Conservation (phyloP, 2,329 filamentous ascomycete genomes). For the Incumbomyces delicatus region DNA sequence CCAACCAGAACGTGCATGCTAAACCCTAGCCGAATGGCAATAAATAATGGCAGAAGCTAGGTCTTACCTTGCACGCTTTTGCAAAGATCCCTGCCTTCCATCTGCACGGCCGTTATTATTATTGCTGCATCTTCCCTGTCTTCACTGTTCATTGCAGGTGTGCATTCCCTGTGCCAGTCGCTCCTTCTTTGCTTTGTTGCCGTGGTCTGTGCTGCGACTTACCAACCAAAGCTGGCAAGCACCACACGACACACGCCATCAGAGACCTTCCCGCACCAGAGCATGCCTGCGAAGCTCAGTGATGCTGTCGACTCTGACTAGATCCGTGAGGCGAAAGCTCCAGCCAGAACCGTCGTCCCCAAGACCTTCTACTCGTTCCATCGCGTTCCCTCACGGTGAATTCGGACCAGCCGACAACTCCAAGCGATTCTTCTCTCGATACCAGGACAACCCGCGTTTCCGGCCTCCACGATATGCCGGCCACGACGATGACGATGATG, state of each 20-base stretch:
- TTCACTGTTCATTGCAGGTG: background rate
- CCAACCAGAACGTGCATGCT: background rate
- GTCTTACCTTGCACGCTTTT: too few relatives aligned
- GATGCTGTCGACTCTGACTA: constrained; percentile 4
- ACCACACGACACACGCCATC: background rate
- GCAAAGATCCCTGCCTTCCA: too few relatives aligned
- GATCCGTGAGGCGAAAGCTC: background rate
- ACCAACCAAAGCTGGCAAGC: background rate
- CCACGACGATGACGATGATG: constrained; percentile 13
- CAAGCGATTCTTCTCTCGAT: background rate
- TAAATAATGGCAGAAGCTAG: too few relatives aligned
- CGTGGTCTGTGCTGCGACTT: background rate
- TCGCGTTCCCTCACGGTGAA: background rate
- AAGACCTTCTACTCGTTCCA: background rate
- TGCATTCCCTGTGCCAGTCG: constrained; percentile 2
- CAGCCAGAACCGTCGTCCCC: background rate
- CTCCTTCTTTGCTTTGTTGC: constrained; percentile 5
- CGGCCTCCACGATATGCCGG: constrained; percentile 4
- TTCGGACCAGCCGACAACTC: background rate
- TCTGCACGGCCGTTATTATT: too few relatives aligned
- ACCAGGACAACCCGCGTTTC: background rate
- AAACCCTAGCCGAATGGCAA: too few relatives aligned
- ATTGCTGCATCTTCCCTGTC: too few relatives aligned
- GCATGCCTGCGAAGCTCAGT: background rate
- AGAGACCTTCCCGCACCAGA: background rate